Percentiles rank a stretch among this genome's conserved stretches.
These are phyloP conservation scores for Eleusine indica DNA, from an alignment of 176 grass and related monocot genomes.

Conservation along the genomic window DNA sequence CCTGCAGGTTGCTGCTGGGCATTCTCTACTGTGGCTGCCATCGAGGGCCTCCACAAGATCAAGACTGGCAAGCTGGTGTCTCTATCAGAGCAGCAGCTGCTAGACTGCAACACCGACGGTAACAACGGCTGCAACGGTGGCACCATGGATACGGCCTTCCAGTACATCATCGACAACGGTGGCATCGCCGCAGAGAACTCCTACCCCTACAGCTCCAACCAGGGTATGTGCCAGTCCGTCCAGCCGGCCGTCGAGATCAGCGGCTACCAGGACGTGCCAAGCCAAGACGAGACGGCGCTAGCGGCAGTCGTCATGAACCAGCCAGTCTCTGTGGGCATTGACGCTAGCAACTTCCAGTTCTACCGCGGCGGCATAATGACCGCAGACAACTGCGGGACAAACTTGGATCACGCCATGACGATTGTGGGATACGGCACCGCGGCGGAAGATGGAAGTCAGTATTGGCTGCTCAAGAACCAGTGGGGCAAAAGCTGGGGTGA, in stretches of 20 bases:
- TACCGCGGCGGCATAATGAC: neutral
- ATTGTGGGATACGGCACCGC: neutral
- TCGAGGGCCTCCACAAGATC: slow-evolving; percentile 27
- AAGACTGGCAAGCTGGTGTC: neutral
- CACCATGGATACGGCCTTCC: slow-evolving; percentile 27
- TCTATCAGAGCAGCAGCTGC: slow-evolving; percentile 28
- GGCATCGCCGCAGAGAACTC: slow-evolving; percentile 7
- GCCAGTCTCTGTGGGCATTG: neutral
- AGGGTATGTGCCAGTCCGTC: slow-evolving; percentile 1
- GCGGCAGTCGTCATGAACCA: neutral
- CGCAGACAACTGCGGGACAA: neutral
- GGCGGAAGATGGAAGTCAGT: neutral
- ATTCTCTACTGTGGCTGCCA: neutral
- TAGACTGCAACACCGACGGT: slow-evolving; percentile 21
- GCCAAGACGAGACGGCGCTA: neutral
- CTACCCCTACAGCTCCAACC: neutral
- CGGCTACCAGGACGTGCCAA: neutral
- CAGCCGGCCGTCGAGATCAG: neutral
- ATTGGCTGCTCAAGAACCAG: neutral
- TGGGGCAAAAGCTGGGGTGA: neutral
- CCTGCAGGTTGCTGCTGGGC: slow-evolving; percentile 41
- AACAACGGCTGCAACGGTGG: slow-evolving; percentile 30
- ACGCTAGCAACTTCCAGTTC: neutral
- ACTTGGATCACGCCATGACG: neutral
- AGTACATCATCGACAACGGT: neutral